Percentiles rank a stretch among this genome's conserved stretches.
phyloP scores from a whole-genome alignment of 2,329 filamentous ascomycete genomes.

The Emmonsiellopsis sp. region DNA sequence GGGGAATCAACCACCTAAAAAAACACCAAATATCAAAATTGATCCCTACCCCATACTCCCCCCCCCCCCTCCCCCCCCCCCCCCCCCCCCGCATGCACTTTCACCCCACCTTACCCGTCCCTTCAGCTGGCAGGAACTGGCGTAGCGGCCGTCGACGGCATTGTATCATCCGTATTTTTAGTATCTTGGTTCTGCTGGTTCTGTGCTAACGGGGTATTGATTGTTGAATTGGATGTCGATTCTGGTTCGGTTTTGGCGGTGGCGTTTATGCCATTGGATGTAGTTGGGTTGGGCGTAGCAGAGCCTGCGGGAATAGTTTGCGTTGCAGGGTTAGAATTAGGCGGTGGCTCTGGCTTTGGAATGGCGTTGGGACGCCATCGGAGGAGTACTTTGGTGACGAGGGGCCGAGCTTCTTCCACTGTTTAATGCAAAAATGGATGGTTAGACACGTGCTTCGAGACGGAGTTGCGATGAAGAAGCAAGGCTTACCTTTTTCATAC shows the following conservation, averaged over 20 bases:
- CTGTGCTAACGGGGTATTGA: too few species aligned
- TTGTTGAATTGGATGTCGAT: neutral
- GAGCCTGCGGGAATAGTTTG: neutral
- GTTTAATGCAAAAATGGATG: neutral
- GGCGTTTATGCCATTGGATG: neutral
- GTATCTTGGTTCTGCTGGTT: neutral
- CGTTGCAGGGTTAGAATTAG: neutral
- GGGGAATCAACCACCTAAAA: too few species aligned
- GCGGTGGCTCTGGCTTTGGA: slow-evolving; percentile 7
- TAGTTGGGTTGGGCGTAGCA: neutral
- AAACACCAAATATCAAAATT: too few species aligned
- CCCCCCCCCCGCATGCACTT: too few species aligned
- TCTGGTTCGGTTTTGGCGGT: neutral
- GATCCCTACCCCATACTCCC: too few species aligned
- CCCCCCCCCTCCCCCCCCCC: too few species aligned
- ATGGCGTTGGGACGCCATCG: slow-evolving; percentile 45
- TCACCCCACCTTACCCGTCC: too few species aligned
- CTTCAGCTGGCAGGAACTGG: neutral
- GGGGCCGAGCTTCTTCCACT: slow-evolving; percentile 40
- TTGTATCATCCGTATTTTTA: neutral
- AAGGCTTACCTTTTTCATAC: slow-evolving; percentile 43
- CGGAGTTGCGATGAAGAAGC: neutral
- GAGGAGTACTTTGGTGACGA: slow-evolving; percentile 44
- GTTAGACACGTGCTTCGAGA: slow-evolving; percentile 2
- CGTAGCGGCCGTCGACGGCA: neutral